phyloP scores from a whole-genome alignment of 768 basidiomycete species.

The Tylopilus balloui region DNA sequence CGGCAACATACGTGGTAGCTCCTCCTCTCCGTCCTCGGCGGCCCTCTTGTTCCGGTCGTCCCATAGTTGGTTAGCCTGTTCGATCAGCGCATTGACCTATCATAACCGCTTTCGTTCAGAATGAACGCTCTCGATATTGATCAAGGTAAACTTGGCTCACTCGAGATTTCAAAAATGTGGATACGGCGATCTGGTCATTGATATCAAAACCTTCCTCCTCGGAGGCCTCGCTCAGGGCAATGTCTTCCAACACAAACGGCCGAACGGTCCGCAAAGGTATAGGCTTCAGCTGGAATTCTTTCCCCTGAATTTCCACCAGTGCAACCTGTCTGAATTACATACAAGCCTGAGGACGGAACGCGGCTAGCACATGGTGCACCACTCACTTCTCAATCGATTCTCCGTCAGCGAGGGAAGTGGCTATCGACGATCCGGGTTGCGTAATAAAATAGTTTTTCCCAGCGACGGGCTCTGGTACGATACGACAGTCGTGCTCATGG shows the following conservation, averaged over 20 bases:
- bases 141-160: conserved; percentile 36
- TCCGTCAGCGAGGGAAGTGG: conserved; percentile 91
- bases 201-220: conserved; percentile 76
- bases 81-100: conserved; percentile 76
- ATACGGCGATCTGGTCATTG: conserved; percentile 76
- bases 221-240: conserved; percentile 69
- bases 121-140: background rate
- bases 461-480: conserved; percentile 84
- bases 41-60: conserved; percentile 36
- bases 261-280: conserved; percentile 88
- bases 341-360: background rate
- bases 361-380: background rate
- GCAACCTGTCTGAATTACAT: conserved; percentile 72
- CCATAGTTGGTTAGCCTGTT: conserved; percentile 54
- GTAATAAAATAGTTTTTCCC: conserved; percentile 89
- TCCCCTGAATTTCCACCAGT: conserved; percentile 80
- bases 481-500: conserved; percentile 97
- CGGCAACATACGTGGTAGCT: conserved; percentile 71
- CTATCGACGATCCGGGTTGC: conserved; percentile 93
- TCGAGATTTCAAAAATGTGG: conserved; percentile 71
- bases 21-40: conserved; percentile 55
- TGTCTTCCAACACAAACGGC: conserved; percentile 87
- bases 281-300: conserved; percentile 81
- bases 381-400: conserved; percentile 85
- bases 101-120: conserved; percentile 1